A percentile compares a stretch with the other conserved stretches of the same genome.
Conservation (phyloP, 768 basidiomycete species). For the Peribolospora kevripleyi region DNA sequence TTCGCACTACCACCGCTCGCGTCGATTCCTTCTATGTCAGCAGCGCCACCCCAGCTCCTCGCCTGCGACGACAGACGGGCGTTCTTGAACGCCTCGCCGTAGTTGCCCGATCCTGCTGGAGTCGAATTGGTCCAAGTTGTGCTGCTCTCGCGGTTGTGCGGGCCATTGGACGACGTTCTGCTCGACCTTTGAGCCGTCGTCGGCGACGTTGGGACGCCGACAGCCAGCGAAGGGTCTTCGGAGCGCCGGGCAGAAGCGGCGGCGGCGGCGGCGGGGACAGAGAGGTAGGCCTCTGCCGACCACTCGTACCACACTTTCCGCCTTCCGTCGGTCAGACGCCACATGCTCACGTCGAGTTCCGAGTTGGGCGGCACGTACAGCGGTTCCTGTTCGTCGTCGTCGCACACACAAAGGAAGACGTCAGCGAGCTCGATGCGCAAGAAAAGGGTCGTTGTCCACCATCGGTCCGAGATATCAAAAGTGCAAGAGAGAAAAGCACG, state of each 20-base stretch:
- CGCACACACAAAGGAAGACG: background rate
- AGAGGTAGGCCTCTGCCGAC: constrained; percentile 80
- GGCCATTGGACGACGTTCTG: too few relatives aligned
- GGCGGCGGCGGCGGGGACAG: constrained; percentile 25
- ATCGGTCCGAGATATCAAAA: background rate
- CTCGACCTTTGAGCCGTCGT: background rate
- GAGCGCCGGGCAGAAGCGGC: constrained; percentile 12
- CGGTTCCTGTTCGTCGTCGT: constrained; percentile 37
- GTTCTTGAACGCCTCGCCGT: constrained; percentile 7
- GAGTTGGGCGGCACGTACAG: constrained; percentile 77
- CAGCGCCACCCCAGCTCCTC: background rate
- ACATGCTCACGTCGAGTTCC: constrained; percentile 76
- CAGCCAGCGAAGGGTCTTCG: constrained; percentile 14
- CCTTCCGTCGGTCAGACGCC: constrained; percentile 73
- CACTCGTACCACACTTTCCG: constrained; percentile 85
- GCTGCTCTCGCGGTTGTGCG: background rate
- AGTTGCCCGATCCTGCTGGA: background rate
- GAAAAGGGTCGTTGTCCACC: background rate
- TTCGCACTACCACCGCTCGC: background rate
- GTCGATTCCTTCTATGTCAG: background rate
- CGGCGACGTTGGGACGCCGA: constrained; percentile 6
- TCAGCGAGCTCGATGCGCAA: background rate
- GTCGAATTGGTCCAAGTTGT: background rate
- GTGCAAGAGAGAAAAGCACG: constrained; percentile 3
- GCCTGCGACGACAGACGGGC: constrained; percentile 8